Conservation (phyloP, 352 stramenopile genomes). For the Globisporangium ultimum region DNA sequence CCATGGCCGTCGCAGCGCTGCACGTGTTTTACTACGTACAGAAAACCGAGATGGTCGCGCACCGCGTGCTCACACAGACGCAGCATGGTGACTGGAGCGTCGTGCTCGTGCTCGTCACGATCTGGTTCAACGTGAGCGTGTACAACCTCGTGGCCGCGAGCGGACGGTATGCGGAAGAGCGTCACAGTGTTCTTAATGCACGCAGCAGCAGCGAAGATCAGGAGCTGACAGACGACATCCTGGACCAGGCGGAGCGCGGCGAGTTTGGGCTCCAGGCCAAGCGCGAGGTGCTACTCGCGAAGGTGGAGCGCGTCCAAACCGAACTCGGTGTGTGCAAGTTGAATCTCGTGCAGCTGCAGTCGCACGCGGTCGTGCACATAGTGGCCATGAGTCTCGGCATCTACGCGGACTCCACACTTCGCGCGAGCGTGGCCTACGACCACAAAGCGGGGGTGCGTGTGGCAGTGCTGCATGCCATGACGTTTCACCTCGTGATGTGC, state of each 20-base stretch:
- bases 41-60: constrained; percentile 30
- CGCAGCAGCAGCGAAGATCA: constrained; percentile 30
- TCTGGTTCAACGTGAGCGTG: constrained; percentile 47
- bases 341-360: constrained; percentile 51
- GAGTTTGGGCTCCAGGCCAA: constrained; percentile 73
- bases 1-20: constrained; percentile 32
- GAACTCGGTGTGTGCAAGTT: constrained; percentile 56
- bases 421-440: constrained; percentile 14
- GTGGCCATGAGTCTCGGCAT: constrained; percentile 40
- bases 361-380: constrained; percentile 34
- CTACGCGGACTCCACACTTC: constrained; percentile 24
- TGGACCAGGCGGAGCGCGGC: constrained; percentile 55
- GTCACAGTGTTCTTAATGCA: constrained; percentile 16
- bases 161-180: constrained; percentile 31
- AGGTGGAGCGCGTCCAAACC: constrained; percentile 54
- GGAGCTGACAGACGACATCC: constrained; percentile 41
- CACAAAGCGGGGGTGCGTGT: constrained; percentile 2
- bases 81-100: constrained; percentile 33
- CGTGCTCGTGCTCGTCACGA: constrained; percentile 34
- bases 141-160: constrained; percentile 29
- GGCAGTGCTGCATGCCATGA: constrained; percentile 24
- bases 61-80: constrained; percentile 20
- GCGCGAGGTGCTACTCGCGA: constrained; percentile 41
- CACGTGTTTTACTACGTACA: constrained; percentile 63
- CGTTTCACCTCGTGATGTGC: constrained; percentile 43